phyloP scores from a whole-genome alignment of 139 green algal species.

The Tetradesmus lagerheimii region DNA sequence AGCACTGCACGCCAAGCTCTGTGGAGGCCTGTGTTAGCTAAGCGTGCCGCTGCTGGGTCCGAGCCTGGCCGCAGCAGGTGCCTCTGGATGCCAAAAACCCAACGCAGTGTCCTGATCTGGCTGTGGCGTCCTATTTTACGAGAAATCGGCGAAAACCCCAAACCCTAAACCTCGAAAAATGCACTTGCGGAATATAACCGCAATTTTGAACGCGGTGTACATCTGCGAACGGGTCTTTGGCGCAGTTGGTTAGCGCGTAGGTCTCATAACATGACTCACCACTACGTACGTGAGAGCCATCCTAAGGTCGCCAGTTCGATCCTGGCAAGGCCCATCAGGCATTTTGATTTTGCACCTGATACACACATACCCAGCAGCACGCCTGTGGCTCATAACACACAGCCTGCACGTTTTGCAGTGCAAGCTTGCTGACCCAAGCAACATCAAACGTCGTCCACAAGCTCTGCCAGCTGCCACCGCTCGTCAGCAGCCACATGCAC shows the following conservation, averaged over 20 bases:
- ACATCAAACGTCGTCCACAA: background rate
- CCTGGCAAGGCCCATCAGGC: background rate
- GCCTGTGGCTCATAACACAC: background rate
- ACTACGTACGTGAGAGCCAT: conserved; percentile 5
- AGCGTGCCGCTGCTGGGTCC: too few relatives aligned
- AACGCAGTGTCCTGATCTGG: too few relatives aligned
- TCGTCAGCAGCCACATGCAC: background rate
- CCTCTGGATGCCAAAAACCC: too few relatives aligned
- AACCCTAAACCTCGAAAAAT: background rate
- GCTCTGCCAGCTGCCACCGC: background rate
- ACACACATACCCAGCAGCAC: background rate
- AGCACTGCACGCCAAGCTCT: too few relatives aligned
- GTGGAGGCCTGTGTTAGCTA: too few relatives aligned
- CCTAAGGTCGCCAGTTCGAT: conserved; percentile 4
- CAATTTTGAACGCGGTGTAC: background rate
- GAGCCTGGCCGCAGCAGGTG: too few relatives aligned
- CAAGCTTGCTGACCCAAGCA: background rate
- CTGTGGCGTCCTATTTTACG: too few relatives aligned
- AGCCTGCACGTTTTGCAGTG: background rate
- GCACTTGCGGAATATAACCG: background rate
- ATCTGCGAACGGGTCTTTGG: background rate
- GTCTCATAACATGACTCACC: conserved; percentile 3
- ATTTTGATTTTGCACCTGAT: background rate
- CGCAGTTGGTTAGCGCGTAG: conserved; percentile 2
- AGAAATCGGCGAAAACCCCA: too few relatives aligned